Conservation (phyloP, 129 eudicot genomes). For the Gnaphalium uliginosum region DNA sequence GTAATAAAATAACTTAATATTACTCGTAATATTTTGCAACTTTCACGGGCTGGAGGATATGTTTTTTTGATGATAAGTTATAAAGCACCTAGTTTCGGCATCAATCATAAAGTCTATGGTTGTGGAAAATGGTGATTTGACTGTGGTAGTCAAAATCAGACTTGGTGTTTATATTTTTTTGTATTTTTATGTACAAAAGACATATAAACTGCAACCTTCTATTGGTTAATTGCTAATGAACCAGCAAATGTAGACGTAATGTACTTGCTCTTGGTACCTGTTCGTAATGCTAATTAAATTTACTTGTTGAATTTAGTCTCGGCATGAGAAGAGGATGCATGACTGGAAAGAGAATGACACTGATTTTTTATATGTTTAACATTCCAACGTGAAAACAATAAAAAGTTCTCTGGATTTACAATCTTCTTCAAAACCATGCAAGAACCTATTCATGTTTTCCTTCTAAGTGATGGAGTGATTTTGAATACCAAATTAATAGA, state of each 20-base stretch:
- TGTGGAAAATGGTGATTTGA: neutral
- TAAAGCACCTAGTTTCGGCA: neutral
- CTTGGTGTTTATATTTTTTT: too few species aligned
- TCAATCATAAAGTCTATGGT: neutral
- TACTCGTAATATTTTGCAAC: neutral
- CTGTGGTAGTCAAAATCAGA: neutral
- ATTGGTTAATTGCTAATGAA: neutral
- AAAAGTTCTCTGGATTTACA: neutral
- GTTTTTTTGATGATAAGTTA: neutral
- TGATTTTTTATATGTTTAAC: neutral
- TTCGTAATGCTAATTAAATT: neutral
- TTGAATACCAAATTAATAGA: neutral
- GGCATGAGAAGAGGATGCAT: neutral
- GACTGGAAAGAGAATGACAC: neutral
- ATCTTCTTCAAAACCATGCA: constrained; percentile 1
- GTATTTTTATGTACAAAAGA: neutral
- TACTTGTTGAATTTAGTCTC: neutral
- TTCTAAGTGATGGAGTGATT: neutral
- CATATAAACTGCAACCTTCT: neutral
- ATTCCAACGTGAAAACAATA: neutral
- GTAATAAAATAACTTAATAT: neutral
- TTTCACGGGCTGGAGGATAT: neutral
- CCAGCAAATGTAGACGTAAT: neutral
- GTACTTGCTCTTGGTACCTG: neutral
- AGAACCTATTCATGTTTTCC: neutral